Base-by-base conservation (phyloP, 306 rosid species). In the Hippophae rhamnoides region DNA sequence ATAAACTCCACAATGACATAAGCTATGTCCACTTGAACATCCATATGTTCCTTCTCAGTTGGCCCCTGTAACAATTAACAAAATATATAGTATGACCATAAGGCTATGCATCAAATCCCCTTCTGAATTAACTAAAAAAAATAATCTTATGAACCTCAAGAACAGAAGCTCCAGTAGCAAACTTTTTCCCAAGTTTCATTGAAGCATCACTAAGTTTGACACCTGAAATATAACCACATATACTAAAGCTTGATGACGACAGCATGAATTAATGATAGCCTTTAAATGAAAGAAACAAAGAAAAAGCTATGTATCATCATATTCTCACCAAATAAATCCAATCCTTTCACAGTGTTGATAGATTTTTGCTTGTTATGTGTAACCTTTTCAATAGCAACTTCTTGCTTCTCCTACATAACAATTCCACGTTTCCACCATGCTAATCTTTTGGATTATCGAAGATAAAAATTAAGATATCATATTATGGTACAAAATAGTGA, bases 91-190 rank as follows among this genome's bases (percentile, higher is more conserved):
- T 65, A 60, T 67, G 70, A 76, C 51, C 64, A 46, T 14, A 64
- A 68, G 31, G 26, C 63, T 41, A 44, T 53, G 61, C 3, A 31
- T 69, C 65, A 66, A 54, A 73, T 13, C 41, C 18, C 23, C 38
- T 38, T 54, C 63, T 41, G 61, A 59, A 48, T 43, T 42, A 51
- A 52, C 52, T 9, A 1, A 18, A 18, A 41, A 48, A 51, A 14
- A 67, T 54, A 65, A 54, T 52, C 13, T 41, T 64, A 31, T 13
- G 57, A 67, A 93, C 99, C 97, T 93, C 89, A 65, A 93, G 95
- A 68, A 93, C 99, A 45, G 99, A 93, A 57, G 99, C 99, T 67
- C 99, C 99, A 0, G 97, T 93, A 44, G 99, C 99, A 77, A 93
- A 93, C 82, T 88, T 93, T 62, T 93, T 93, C 71, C 99, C 99